Evolutionary conservation across 257 asterid genomes (phyloP).

Genomic region (Solanum neorickii): DNA sequence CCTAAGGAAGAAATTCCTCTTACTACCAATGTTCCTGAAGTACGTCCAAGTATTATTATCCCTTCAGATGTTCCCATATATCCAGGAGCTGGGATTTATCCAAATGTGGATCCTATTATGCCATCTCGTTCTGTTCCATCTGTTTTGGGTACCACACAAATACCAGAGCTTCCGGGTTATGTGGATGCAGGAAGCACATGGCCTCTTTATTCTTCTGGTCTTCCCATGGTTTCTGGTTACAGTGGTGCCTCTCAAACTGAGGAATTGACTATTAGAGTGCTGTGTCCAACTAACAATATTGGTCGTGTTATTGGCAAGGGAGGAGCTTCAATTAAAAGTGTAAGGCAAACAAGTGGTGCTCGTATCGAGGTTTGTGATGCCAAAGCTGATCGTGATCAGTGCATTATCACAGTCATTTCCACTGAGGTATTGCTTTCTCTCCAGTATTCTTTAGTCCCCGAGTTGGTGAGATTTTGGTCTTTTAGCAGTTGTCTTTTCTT

Average conservation of each 20-base stretch:
- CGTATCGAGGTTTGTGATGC: conserved; percentile 78
- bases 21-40: conserved; percentile 52
- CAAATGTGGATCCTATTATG: conserved; percentile 40
- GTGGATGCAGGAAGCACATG: conserved; percentile 60
- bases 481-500: conserved; percentile 4
- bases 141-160: conserved; percentile 51
- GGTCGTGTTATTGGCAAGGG: conserved; percentile 96
- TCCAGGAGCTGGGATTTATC: conserved; percentile 69
- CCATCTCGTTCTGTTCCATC: conserved; percentile 53
- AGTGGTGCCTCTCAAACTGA: conserved; percentile 43
- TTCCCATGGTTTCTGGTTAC: conserved; percentile 75
- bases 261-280: conserved; percentile 55
- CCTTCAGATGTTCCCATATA: conserved; percentile 82
- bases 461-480: background rate
- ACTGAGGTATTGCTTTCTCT: conserved; percentile 46
- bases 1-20: conserved; percentile 89
- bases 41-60: conserved; percentile 73
- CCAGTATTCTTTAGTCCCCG: background rate
- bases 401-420: conserved; percentile 64
- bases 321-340: conserved; percentile 61
- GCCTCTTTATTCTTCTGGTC: conserved; percentile 72
- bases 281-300: conserved; percentile 68
- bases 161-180: conserved; percentile 52
- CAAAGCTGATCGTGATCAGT: conserved; percentile 50
- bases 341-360: conserved; percentile 88